phyloP scores from a whole-genome alignment of 2,329 filamentous ascomycete genomes.

The Didymella sp. region DNA sequence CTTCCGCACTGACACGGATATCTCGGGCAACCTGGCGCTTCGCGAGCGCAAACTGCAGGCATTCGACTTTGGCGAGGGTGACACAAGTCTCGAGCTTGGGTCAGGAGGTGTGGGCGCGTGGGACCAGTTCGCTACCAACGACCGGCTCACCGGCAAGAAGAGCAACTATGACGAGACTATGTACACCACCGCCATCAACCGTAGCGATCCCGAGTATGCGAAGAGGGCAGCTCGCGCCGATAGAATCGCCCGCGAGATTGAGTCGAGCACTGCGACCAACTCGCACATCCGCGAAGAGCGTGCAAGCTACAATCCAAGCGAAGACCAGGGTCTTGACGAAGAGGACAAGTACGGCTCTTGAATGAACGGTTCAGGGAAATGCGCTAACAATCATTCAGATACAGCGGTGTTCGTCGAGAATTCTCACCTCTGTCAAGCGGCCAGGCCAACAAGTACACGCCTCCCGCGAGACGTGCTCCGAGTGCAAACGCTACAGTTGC shows the following conservation, averaged over 20 bases:
- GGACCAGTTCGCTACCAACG: conserved; percentile 95
- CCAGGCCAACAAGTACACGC: conserved; percentile 79
- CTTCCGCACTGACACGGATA: conserved; percentile 89
- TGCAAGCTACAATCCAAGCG: conserved; percentile 69
- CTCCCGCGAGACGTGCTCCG: conserved; percentile 84
- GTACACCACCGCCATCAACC: conserved; percentile 92
- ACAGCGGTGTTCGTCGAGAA: conserved; percentile 85
- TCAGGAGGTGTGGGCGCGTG: conserved; percentile 62
- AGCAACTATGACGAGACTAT: conserved; percentile 93
- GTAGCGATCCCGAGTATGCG: conserved; percentile 79
- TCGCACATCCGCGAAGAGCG: conserved; percentile 90
- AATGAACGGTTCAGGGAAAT: background rate
- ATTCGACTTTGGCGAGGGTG: conserved; percentile 75
- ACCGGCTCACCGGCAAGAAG: conserved; percentile 83
- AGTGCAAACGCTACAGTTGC: conserved; percentile 74
- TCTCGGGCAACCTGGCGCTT: conserved; percentile 74
- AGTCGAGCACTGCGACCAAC: conserved; percentile 74
- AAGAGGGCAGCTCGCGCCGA: conserved; percentile 78
- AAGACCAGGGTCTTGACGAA: conserved; percentile 74
- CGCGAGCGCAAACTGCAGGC: conserved; percentile 79
- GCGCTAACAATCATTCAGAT: conserved; percentile 58
- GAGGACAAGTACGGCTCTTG: conserved; percentile 78
- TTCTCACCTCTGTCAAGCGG: conserved; percentile 71
- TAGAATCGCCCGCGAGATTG: conserved; percentile 87
- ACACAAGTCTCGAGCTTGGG: conserved; percentile 75